Base-by-base conservation (phyloP, 1,139 yeast species). In the Hansenula sp. region DNA sequence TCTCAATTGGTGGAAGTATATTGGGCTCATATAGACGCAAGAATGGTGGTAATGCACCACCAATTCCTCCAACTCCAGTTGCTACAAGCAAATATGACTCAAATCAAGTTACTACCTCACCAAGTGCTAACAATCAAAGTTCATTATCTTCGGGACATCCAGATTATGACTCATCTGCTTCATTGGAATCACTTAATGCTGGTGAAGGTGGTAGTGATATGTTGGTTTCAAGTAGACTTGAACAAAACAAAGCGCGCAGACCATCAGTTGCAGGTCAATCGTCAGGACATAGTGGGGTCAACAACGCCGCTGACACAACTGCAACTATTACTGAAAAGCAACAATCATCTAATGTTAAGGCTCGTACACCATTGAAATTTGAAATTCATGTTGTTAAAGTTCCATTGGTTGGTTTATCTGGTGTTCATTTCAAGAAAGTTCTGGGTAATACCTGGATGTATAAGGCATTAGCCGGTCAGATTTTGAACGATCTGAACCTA, bases 391-490 rank as follows among this genome's bases (percentile, higher is more conserved):
- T 93, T 53, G 98, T 91, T 40, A 89, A 89, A 62, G 96, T 93
- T 43, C 96, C 97, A 38, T 73, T 93, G 53, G 86, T 91, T 47
- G 90, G 95, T 12, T 72, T 93, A 50, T 90, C 87, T 53, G 99
- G 98, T 63, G 93, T 93, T 43, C 97, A 91, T 64, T 90, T 93
- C 70, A 93, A 91, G 72, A 91, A 91, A 63, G 76, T 91, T 37
- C 76, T 87, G 47, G 99, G 99, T 57, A 90, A 93, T 63, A 88
- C 97, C 3, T 91, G 98, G 98, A 80, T 86, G 67, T 91, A 91
- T 67, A 91, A 91, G 69, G 84, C 90, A n/a, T 71, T 91, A 62
- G 98, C 97, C 3, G 83, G 94, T 47, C 89, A 84, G 63, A 84
- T 91, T 40, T 76, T 91, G 66, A 77, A 78, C 49, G 93, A 88